Evolutionary conservation across 495 filamentous ascomycete species (phyloP).

Genomic region (Xylaria nigripes): DNA sequence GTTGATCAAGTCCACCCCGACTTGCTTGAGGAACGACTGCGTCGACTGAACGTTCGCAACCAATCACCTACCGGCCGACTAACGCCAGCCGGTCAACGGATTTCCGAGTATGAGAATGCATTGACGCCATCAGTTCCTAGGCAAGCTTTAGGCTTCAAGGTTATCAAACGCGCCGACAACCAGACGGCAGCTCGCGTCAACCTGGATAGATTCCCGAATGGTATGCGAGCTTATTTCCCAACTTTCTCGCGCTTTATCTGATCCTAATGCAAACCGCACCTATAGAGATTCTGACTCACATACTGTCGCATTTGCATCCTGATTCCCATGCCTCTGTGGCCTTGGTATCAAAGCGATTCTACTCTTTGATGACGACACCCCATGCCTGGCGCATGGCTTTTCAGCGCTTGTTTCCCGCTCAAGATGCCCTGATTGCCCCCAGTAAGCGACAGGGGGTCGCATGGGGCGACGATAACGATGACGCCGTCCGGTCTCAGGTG

Average conservation of each 20-base stretch:
- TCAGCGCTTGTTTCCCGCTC: conserved; percentile 76
- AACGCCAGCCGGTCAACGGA: conserved; percentile 43
- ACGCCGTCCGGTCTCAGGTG: conserved; percentile 50
- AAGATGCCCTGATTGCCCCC: conserved; percentile 38
- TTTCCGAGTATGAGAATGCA: conserved; percentile 67
- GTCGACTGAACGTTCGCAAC: conserved; percentile 33
- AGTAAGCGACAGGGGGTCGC: conserved; percentile 30
- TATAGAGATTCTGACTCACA: conserved; percentile 81
- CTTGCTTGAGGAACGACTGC: conserved; percentile 31
- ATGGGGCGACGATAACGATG: conserved; percentile 40
- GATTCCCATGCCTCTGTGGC: conserved; percentile 67
- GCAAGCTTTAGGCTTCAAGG: conserved; percentile 50
- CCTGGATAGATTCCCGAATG: conserved; percentile 70
- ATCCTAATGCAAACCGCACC: conserved; percentile 2
- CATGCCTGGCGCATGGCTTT: conserved; percentile 91
- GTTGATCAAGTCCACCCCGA: conserved; percentile 24
- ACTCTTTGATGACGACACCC: conserved; percentile 72
- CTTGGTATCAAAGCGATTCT: conserved; percentile 77
- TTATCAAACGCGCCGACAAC: conserved; percentile 45
- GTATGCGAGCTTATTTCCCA: conserved; percentile 38
- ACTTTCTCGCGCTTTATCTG: conserved; percentile 10
- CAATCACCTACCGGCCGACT: conserved; percentile 25
- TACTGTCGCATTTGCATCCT: conserved; percentile 81
- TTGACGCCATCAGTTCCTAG: conserved; percentile 34
- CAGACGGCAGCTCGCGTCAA: conserved; percentile 36